These are phyloP conservation scores for Leccinum incarnatum DNA, from an alignment of 768 basidiomycete species.

Conservation along the genomic window DNA sequence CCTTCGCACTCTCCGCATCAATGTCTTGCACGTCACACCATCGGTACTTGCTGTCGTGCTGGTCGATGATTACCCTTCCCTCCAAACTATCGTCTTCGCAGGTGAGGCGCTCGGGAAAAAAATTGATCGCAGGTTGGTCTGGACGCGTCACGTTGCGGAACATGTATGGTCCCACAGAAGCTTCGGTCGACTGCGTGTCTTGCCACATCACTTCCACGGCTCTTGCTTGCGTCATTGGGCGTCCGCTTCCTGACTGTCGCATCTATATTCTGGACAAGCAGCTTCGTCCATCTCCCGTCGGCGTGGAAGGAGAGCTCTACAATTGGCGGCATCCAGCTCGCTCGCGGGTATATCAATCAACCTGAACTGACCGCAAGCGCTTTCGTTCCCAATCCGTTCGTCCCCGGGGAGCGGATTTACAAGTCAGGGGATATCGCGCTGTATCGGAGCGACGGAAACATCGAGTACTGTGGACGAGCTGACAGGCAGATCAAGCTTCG, in stretches of 20 bases:
- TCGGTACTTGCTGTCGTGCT: constrained; percentile 30
- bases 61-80: constrained; percentile 23
- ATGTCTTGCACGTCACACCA: constrained; percentile 27
- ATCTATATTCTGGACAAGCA: constrained; percentile 31
- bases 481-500: constrained; percentile 36
- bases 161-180: constrained; percentile 36
- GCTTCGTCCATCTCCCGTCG: constrained; percentile 25
- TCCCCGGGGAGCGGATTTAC: constrained; percentile 29
- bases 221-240: constrained; percentile 28
- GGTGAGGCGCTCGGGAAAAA: constrained; percentile 24
- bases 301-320: constrained; percentile 27
- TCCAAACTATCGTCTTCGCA: constrained; percentile 29
- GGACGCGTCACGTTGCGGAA: constrained; percentile 27
- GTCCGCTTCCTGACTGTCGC: constrained; percentile 30
- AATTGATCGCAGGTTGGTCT: constrained; percentile 25
- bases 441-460: constrained; percentile 26
- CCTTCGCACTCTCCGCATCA: constrained; percentile 25
- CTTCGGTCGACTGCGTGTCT: constrained; percentile 29
- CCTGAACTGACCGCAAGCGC: constrained; percentile 26
- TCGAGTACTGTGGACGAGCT: constrained; percentile 32
- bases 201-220: constrained; percentile 22
- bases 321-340: constrained; percentile 23
- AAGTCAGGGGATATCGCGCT: constrained; percentile 31
- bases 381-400: constrained; percentile 32
- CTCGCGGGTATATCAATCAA: constrained; percentile 23